Evolutionary conservation across 108 stramenopile species (phyloP).

Genomic region (Pseudonitzschia multistriata): DNA sequence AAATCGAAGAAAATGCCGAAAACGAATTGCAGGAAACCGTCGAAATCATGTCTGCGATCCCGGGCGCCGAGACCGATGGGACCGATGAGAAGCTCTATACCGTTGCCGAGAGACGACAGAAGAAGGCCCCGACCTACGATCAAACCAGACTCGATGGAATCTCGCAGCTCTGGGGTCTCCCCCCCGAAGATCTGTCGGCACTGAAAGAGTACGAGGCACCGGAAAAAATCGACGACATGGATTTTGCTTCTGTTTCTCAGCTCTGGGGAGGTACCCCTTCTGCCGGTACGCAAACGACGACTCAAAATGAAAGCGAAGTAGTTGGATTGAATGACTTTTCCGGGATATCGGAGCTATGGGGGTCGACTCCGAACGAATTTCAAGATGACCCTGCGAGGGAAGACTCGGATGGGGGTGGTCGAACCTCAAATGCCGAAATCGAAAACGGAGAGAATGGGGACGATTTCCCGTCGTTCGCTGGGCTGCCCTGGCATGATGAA

Average conservation of each 20-base stretch:
- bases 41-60: slow-evolving; percentile 47
- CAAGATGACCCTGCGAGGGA: not conserved
- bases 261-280: slow-evolving; percentile 38
- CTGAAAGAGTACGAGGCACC: slow-evolving; percentile 24
- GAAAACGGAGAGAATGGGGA: not conserved
- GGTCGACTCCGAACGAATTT: slow-evolving; percentile 5
- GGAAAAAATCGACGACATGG: slow-evolving; percentile 40
- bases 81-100: slow-evolving; percentile 17
- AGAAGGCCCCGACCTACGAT: slow-evolving; percentile 36
- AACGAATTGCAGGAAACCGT: slow-evolving; percentile 48
- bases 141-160: slow-evolving; percentile 56
- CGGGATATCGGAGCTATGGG: slow-evolving; percentile 49
- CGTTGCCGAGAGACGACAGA: slow-evolving; percentile 11
- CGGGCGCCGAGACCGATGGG: slow-evolving; percentile 24
- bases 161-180: slow-evolving; percentile 57
- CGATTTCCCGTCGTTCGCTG: slow-evolving; percentile 14
- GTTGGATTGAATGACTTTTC: slow-evolving; percentile 21
- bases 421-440: not conserved
- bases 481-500: slow-evolving; percentile 14
- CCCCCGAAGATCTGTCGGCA: slow-evolving; percentile 25
- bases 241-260: slow-evolving; percentile 39
- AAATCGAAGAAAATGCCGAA: slow-evolving; percentile 43
- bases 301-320: slow-evolving; percentile 12
- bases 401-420: not conserved
- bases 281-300: not conserved